phyloP scores from a whole-genome alignment of 305 asterid species.

The Fraxinus velutina region DNA sequence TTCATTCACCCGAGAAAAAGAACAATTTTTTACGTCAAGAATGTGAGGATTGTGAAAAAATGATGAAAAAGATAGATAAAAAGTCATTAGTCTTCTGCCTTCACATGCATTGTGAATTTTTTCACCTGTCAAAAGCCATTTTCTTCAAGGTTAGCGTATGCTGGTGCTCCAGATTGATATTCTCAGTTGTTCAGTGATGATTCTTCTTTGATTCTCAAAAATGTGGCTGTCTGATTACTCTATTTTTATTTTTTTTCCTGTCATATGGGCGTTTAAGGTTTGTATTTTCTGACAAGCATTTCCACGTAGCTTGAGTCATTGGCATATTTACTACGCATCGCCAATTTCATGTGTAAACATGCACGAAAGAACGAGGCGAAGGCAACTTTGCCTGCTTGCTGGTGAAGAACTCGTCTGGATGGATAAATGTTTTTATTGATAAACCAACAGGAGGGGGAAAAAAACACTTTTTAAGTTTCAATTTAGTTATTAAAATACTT shows the following conservation, averaged over 20 bases:
- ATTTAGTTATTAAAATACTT: no score
- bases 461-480: no score
- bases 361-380: background rate
- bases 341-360: background rate
- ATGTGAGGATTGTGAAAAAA: background rate
- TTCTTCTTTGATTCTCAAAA: background rate
- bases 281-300: background rate
- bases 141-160: background rate
- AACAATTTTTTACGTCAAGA: background rate
- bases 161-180: background rate
- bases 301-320: background rate
- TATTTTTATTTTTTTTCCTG: background rate
- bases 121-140: background rate
- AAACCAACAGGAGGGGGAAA: background rate
- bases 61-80: background rate
- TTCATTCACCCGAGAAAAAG: background rate
- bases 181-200: background rate
- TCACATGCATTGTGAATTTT: background rate
- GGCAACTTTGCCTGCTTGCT: no score
- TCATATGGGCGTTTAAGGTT: background rate
- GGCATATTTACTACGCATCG: background rate
- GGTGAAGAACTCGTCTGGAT: no score
- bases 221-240: background rate
- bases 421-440: background rate
- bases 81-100: background rate